Base-by-base conservation (phyloP, 176 grass and related monocot species). In the Eleusine indica region DNA sequence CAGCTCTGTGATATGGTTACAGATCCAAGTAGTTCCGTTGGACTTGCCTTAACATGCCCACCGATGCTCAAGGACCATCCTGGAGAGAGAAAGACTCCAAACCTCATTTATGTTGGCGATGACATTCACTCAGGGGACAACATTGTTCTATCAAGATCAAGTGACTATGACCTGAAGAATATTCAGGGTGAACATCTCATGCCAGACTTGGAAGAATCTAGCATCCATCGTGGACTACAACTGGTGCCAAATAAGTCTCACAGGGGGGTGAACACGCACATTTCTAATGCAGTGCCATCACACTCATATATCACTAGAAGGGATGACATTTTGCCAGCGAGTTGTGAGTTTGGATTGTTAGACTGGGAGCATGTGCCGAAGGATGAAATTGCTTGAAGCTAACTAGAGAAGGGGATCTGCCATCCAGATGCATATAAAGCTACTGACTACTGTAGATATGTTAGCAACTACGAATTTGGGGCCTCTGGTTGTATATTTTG, bases 291-390 rank as follows among this genome's bases (percentile, higher is more conserved):
- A 53, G 12, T 6, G 51, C 1, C 19, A 7, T 39, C 42, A 5
- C 9, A 9, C 25, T 83, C 80, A 11, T 61, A 74, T 68, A 38
- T 79, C 17, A 37, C 69, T 78, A 49, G 84, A 54, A 79, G 8
- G 46, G 69, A 70, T 14, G 15, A 28, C 68, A 74, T 87, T 83
- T 69, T 38, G 22, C 18, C 2, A 48, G 35, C 61, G n/a, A 83
- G 63, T 52, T 69, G 42, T 1, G 75, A 83, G 22, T 80, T 87
- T 25, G 69, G 80, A 44, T 88, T 66, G 18, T 91, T 72, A 3
- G 89, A 91, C 9, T 84, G 89, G 82, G 86, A 82, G 66, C 86
- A 85, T 60, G 86, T 88, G 77, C 71, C 78, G 43, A 51, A 71
- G 41, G 81, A 91, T 65, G 89, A 91, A 85, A 68, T 56, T 0